A percentile compares a stretch with the other conserved stretches of the same genome.
Conservation (phyloP, 2,329 filamentous ascomycete genomes). For the Paraphoma chrysanthemicola region DNA sequence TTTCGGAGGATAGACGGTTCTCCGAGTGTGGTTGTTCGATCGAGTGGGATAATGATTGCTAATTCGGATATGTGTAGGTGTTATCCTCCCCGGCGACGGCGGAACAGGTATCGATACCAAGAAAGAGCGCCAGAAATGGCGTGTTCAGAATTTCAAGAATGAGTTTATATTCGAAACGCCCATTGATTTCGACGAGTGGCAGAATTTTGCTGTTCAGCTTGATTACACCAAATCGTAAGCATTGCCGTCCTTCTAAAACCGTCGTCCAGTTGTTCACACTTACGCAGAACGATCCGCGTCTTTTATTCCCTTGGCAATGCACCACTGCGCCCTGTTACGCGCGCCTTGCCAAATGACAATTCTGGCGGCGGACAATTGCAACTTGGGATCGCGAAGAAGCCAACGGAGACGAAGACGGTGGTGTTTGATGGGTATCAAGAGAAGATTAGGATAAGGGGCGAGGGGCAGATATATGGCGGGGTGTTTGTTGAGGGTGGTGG, state of each 20-base stretch:
- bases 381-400: constrained; percentile 38
- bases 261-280: too few relatives aligned
- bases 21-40: not conserved
- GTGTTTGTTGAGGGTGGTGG: constrained; percentile 39
- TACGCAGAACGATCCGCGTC: constrained; percentile 34
- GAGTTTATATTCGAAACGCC: constrained; percentile 23
- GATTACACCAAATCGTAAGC: constrained; percentile 31
- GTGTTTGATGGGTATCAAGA: constrained; percentile 38
- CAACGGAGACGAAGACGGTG: constrained; percentile 34
- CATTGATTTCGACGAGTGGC: constrained; percentile 23
- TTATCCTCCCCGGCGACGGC: constrained; percentile 29
- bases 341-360: constrained; percentile 26
- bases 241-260: too few relatives aligned
- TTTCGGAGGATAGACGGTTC: too few relatives aligned
- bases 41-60: not conserved
- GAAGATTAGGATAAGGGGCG: constrained; percentile 15
- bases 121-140: constrained; percentile 24
- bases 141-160: constrained; percentile 29
- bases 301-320: constrained; percentile 27
- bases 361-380: constrained; percentile 35
- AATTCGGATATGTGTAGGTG: not conserved
- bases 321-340: constrained; percentile 20
- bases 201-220: constrained; percentile 36
- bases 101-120: constrained; percentile 22
- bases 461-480: constrained; percentile 40